Base-by-base conservation (phyloP, 1,139 yeast genomes). In the Suhomyces bolitotheri region DNA sequence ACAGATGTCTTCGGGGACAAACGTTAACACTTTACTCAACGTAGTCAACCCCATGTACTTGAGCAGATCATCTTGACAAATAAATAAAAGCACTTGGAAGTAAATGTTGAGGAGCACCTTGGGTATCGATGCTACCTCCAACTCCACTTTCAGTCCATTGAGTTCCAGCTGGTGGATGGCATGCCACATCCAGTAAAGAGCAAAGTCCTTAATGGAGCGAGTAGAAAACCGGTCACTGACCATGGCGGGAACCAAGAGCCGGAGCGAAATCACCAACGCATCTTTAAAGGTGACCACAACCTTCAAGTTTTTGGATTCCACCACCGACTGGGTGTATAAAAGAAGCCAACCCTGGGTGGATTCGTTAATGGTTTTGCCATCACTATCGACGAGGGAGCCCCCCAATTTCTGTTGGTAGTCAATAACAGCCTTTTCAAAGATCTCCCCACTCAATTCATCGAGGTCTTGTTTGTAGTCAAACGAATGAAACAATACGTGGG, bases 1-100 rank as follows among this genome's bases (percentile, higher is more conserved):
- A 1, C 85, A 64, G 10, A 70, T 62, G 3, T 64, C 63, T 41
- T 83, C 87, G 0, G 80, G 76, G 25, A 80, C 60, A 22, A 74
- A 54, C 3, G 82, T 71, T 45, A 89, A 57, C 2, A 81, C 51
- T 45, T 73, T 77, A 1, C 80, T 73, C 33, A 82, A 56, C 30
- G 81, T 60, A 0, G 82, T 77, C 45, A 76, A 56, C 8, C 62
- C 54, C 25, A 54, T 53, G 36, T 56, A 66, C 13, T 41, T 40
- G 14, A 30, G 25, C 37, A 34, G 16, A 33, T 34, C 26, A 25
- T 43, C 42, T 4, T 48, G 43, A 24, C 60, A 50, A 5, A 58
- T 47, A 39, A 47, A 60, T 34, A 69, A 52, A 30, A 72, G 46
- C 25, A 54, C 43, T 45, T 67, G 76, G 44, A 51, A 64, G 43